These are phyloP conservation scores for Prunus fruticosa DNA, from an alignment of 306 rosid genomes.

Conservation along the genomic window DNA sequence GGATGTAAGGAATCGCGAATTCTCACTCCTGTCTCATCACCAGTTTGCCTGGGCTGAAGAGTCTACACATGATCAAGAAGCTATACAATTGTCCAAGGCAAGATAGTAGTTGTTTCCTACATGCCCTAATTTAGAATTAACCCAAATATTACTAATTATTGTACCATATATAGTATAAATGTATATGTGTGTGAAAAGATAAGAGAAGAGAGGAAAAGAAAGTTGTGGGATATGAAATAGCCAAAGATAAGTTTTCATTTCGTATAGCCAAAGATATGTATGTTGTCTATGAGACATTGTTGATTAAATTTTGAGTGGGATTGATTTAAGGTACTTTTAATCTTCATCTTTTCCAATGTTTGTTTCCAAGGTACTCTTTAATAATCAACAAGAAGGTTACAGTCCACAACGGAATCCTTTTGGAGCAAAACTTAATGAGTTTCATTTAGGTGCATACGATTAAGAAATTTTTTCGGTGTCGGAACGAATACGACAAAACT, in stretches of 20 bases:
- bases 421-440: too few species aligned
- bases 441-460: too few species aligned
- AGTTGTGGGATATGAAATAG: background rate
- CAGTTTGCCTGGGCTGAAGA: slow-evolving; percentile 77
- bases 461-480: too few species aligned
- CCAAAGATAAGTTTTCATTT: background rate
- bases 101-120: slow-evolving; percentile 36
- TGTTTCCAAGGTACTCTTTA: too few species aligned
- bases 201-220: background rate
- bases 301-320: background rate
- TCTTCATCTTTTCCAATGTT: background rate
- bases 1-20: slow-evolving; percentile 50
- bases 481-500: too few species aligned
- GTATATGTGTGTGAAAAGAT: background rate
- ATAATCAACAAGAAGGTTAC: too few species aligned
- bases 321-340: background rate
- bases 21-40: slow-evolving; percentile 55
- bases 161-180: background rate
- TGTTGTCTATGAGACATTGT: background rate
- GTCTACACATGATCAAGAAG: slow-evolving; percentile 75
- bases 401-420: too few species aligned
- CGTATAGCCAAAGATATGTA: background rate
- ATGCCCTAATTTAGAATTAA: background rate
- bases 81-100: slow-evolving; percentile 77
- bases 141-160: background rate